Evolutionary conservation across 2,329 filamentous ascomycete genomes (phyloP).

Genomic region (Dactylellina drechsleri): DNA sequence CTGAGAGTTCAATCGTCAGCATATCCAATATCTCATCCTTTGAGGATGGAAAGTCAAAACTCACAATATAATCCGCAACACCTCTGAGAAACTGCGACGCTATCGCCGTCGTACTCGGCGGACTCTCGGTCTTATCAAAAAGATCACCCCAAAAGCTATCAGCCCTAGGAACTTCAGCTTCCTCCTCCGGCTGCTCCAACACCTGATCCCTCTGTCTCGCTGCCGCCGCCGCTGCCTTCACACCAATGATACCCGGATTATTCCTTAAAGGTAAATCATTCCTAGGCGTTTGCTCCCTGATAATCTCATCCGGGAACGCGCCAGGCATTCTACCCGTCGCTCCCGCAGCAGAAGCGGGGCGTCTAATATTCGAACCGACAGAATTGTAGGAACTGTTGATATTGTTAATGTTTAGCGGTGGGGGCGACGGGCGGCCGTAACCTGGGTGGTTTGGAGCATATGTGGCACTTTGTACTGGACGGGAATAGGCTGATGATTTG

Average conservation of each 20-base stretch:
- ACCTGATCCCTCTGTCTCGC: slow-evolving; percentile 46
- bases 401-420: slow-evolving; percentile 40
- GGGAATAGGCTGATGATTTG: slow-evolving; percentile 18
- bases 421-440: slow-evolving; percentile 43
- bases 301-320: slow-evolving; percentile 47
- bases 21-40: too few relatives aligned
- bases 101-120: slow-evolving; percentile 55
- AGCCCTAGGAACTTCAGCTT: slow-evolving; percentile 21
- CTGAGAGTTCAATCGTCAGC: slow-evolving; percentile 38
- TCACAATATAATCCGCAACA: slow-evolving; percentile 58
- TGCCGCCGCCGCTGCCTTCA: slow-evolving; percentile 23
- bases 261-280: slow-evolving; percentile 39
- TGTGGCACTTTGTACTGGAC: slow-evolving; percentile 50
- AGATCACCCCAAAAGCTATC: slow-evolving; percentile 54
- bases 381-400: slow-evolving; percentile 37
- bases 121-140: slow-evolving; percentile 48
- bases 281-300: slow-evolving; percentile 36
- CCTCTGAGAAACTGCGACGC: slow-evolving; percentile 56
- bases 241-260: slow-evolving; percentile 33
- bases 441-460: slow-evolving; percentile 50
- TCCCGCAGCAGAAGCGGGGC: slow-evolving; percentile 39
- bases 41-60: not conserved
- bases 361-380: slow-evolving; percentile 29
- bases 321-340: slow-evolving; percentile 49
- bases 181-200: slow-evolving; percentile 44